Base-by-base conservation (phyloP, 192 early-diverging fungal species). In the Backusella sp. region DNA sequence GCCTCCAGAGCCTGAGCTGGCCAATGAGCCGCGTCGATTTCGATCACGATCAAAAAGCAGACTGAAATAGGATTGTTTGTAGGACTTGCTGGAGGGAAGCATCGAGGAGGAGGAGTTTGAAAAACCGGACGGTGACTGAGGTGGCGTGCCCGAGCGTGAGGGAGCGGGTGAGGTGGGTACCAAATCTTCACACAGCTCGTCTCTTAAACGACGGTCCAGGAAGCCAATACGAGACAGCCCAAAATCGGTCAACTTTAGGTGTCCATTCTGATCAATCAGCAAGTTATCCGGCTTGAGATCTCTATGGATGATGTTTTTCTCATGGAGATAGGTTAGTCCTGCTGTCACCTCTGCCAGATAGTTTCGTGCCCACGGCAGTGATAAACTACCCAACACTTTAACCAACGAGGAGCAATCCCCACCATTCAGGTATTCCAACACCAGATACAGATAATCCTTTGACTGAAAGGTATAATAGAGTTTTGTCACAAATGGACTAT, bases 211-310 rank as follows among this genome's bases (percentile, higher is more conserved):
- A 30, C 95, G 88, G 12, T 92, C 95, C 32, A 95, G 84, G 68
- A 96, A 96, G 30, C 95, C 95, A 32, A 94, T 90, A 8, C 92
- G 78, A 0, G 94, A 94, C 14, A 96, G 75, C 3, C 95, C 95
- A 87, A 96, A 96, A 66, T 96, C 95, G 5, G 94, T 96, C 36
- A 96, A 78, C 79, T 96, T 96, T 41, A 96, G 75, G 78, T 96
- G 93, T 6, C 94, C 95, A 71, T 92, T 85, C 73, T 91, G 86
- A 76, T 95, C 92, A 80, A 96, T 96, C 19, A 96, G 80, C 30
- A 96, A 75, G 72, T 96, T 96, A 72, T 96, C 94, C 0, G 92
- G 93, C 72, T 95, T 95, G n/a, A 96, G 80, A 77, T 96, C 93
- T 70, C 98, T 92, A 36, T 96, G 95, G 65, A 96, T 90, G 75